Percentiles rank a stretch among this genome's conserved stretches.
Conservation (phyloP, 305 asterid genomes). For the Fraxinus albicans region DNA sequence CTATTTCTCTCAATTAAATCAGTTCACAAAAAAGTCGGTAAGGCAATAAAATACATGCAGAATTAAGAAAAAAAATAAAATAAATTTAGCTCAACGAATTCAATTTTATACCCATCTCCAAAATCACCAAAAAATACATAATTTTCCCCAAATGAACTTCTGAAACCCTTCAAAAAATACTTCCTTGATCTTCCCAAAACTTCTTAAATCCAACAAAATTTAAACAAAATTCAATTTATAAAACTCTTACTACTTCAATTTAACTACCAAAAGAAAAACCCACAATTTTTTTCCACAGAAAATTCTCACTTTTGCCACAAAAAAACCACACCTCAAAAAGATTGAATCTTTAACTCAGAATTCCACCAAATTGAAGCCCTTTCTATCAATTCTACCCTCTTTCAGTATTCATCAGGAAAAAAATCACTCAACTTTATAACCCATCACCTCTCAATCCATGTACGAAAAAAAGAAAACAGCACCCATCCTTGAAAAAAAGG, state of each 20-base stretch:
- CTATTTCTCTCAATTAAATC: conserved; percentile 2
- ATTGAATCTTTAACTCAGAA: not conserved
- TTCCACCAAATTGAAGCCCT: not conserved
- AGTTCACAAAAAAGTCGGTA: not conserved
- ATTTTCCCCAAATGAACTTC: not conserved
- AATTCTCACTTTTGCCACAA: not conserved
- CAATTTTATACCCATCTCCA: conserved; percentile 2
- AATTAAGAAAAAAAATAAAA: conserved; percentile 6
- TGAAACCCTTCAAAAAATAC: not conserved
- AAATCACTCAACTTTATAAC: not conserved
- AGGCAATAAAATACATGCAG: not conserved
- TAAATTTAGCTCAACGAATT: not conserved
- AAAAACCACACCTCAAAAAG: not conserved
- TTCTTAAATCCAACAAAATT: conserved; percentile 5
- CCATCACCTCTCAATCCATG: not conserved
- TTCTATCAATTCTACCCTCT: not conserved
- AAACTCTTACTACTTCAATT: conserved; percentile 8
- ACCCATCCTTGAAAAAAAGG: not conserved
- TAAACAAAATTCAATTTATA: conserved; percentile 6
- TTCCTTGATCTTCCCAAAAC: not conserved
- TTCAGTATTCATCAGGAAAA: not conserved
- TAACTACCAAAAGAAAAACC: not conserved
- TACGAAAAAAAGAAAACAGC: not conserved
- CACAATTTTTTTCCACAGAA: not conserved
- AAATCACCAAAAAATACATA: not conserved